These are phyloP conservation scores for Nelumbo lutea DNA, from an alignment of 164 flowering plant genomes.

Conservation along the genomic window DNA sequence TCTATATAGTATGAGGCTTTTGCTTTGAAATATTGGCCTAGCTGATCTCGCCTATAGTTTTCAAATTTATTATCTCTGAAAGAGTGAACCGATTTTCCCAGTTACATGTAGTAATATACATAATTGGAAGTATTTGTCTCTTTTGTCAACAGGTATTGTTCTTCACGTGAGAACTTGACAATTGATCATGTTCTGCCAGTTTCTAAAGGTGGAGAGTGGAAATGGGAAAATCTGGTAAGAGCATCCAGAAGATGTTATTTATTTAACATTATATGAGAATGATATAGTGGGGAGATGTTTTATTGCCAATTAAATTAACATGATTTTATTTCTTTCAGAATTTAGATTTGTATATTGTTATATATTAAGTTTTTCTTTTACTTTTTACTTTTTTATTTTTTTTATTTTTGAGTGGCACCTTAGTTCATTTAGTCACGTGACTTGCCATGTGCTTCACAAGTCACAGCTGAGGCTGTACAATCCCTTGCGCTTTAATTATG, in stretches of 20 bases:
- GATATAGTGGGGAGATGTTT: neutral
- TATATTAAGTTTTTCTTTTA: too few relatives aligned
- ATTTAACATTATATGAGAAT: too few relatives aligned
- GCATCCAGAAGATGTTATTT: neutral
- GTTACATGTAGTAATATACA: neutral
- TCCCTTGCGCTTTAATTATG: too few relatives aligned
- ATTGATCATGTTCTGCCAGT: constrained; percentile 83
- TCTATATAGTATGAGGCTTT: neutral
- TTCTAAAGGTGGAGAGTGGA: constrained; percentile 84
- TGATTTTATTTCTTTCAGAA: too few relatives aligned
- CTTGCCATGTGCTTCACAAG: too few relatives aligned
- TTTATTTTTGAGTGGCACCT: too few relatives aligned
- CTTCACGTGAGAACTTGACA: constrained; percentile 67
- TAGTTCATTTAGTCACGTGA: too few relatives aligned
- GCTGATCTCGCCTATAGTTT: neutral
- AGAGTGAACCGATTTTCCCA: neutral
- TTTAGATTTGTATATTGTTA: too few relatives aligned
- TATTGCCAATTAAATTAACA: too few relatives aligned
- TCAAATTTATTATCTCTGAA: neutral
- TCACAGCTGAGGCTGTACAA: too few relatives aligned
- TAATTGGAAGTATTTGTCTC: neutral
- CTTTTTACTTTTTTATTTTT: too few relatives aligned
- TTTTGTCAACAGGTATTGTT: constrained; percentile 64
- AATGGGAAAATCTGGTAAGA: constrained; percentile 91
- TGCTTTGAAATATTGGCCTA: neutral